Base-by-base conservation (phyloP, 441 rosid genomes). In the Pelargonium fulgidum region DNA sequence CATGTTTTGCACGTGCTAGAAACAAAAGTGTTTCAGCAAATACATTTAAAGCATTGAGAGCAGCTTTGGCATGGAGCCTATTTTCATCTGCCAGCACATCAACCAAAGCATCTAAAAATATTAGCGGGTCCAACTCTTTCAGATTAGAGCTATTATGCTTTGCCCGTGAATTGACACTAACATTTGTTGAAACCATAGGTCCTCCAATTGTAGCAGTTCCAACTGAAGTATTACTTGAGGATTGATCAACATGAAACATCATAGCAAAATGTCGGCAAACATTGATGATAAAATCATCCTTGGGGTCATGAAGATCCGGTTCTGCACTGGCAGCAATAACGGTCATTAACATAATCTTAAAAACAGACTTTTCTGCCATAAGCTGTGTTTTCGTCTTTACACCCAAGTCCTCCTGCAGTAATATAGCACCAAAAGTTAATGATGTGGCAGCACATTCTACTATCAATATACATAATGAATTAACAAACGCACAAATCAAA, bases 361-460 rank as follows among this genome's bases (percentile, higher is more conserved):
- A 92, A 82, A 95, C 96, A 1, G 98, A 92, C 80, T 89, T 95
- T 84, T 95, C 99, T 71, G 99, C 99, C 79, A 89, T 75, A 73
- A 95, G 93, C 75, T 95, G 99, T 62, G 99, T 89, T 89, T 95
- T 95, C 56, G 98, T 95, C 89, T 95, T 95, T 70, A 92, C 91
- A 69, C 99, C 98, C 68, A 92, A 80, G 77, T 95, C 98, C 62
- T 87, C 94, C 99, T 95, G 96, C 83, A 76, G 73, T 36, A 36
- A 4, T 22, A 70, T 65, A 47, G 50, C 22, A 47, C 39, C 63
- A 4, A 59, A 36, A 54, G 22, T 68, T 67, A 24, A 66, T 39
- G 65, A 65, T 3, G 24, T 64, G 68, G 56, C 56, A 16, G 36
- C 19, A 13, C 52, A 65, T 44, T 3, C 7, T 33, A 33, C 39